Evolutionary conservation across 192 early-diverging fungal species (phyloP).

Genomic region (Coemansia sp.): DNA sequence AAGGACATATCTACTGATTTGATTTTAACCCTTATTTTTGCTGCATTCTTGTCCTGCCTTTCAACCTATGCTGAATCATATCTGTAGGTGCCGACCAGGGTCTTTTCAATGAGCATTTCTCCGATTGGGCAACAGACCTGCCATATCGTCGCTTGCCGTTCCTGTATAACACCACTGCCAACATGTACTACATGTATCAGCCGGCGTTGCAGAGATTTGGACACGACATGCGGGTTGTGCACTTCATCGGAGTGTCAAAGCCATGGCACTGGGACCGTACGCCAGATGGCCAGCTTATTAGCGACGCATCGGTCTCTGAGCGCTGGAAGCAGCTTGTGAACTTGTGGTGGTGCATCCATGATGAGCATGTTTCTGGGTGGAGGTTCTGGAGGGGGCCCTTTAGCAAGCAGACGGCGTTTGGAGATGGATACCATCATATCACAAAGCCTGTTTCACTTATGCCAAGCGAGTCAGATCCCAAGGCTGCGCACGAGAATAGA

Average conservation of each 20-base stretch:
- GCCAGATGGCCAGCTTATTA: conserved; percentile 58
- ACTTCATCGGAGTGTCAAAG: conserved; percentile 87
- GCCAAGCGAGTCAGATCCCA: neutral
- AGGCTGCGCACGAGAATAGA: neutral
- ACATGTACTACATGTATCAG: conserved; percentile 59
- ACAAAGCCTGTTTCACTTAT: conserved; percentile 13
- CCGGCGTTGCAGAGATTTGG: conserved; percentile 82
- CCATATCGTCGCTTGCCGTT: conserved; percentile 79
- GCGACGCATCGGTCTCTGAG: conserved; percentile 31
- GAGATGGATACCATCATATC: conserved; percentile 39
- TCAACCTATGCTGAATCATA: neutral
- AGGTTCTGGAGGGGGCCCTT: conserved; percentile 43
- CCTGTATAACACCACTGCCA: conserved; percentile 71
- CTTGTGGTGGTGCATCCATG: conserved; percentile 75
- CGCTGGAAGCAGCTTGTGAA: conserved; percentile 60
- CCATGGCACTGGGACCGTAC: conserved; percentile 84
- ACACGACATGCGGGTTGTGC: conserved; percentile 72
- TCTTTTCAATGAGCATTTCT: conserved; percentile 85
- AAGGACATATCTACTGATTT: too few species aligned
- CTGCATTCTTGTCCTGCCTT: neutral
- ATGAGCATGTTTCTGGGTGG: conserved; percentile 58
- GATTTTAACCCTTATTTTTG: too few species aligned
- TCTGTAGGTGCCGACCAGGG: conserved; percentile 88
- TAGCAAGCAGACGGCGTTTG: conserved; percentile 46
- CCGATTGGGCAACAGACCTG: conserved; percentile 64